A percentile compares a stretch with the other conserved stretches of the same genome.
Evolutionary conservation across 495 filamentous ascomycete genomes (phyloP).

Genomic region (Podospora fimiseda): DNA sequence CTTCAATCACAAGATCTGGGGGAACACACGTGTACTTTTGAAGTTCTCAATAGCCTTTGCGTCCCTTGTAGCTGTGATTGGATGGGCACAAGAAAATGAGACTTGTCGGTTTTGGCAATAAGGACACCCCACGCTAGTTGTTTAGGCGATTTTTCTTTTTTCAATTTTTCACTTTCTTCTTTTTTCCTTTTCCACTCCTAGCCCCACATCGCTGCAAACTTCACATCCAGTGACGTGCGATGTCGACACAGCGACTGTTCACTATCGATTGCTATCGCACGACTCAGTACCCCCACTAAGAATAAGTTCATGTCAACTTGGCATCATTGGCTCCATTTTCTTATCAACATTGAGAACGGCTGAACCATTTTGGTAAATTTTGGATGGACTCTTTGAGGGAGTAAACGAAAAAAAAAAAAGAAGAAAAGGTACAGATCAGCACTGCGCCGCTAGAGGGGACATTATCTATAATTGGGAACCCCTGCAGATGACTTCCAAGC

Average conservation of each 20-base stretch:
- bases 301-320: not conserved
- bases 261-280: not conserved
- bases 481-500: not conserved
- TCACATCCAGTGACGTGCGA: not conserved
- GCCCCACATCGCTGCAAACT: not conserved
- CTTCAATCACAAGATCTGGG: too few species aligned
- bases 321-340: not conserved
- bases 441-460: not conserved
- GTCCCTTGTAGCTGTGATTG: too few species aligned
- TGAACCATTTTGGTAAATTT: too few species aligned
- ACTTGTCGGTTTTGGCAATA: not conserved
- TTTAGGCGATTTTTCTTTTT: too few species aligned
- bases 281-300: not conserved
- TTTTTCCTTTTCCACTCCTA: not conserved
- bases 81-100: too few species aligned
- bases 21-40: not conserved
- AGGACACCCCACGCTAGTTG: not conserved
- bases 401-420: too few species aligned
- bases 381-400: too few species aligned
- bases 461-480: not conserved
- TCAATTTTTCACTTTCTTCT: too few species aligned
- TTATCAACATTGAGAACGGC: constrained; percentile 1
- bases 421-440: too few species aligned
- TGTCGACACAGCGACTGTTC: constrained; percentile 1
- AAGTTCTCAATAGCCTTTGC: not conserved